A percentile compares a stretch with the other conserved stretches of the same genome.
Evolutionary conservation across 257 asterid genomes (phyloP).

Genomic region (Ocimum tenuiflorum): DNA sequence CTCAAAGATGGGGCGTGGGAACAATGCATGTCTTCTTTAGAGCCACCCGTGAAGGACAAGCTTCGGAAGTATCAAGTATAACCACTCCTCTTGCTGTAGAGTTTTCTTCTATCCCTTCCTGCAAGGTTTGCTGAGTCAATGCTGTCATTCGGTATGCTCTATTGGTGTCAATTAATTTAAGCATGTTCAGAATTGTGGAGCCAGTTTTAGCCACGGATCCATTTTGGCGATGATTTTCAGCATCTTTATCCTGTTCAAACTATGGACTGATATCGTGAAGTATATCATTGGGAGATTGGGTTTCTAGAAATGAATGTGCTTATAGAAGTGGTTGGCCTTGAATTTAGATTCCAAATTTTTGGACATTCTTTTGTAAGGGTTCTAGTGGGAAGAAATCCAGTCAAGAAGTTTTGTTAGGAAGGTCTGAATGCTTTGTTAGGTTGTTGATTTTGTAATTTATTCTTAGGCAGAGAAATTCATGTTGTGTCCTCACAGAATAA

Average conservation of each 20-base stretch:
- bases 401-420: conserved; percentile 28
- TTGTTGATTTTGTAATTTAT: conserved; percentile 6
- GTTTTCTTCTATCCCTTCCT: not conserved
- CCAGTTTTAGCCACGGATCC: conserved; percentile 10
- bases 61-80: conserved; percentile 51
- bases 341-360: not conserved
- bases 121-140: conserved; percentile 10
- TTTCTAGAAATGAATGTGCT: not conserved
- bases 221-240: not conserved
- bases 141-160: conserved; percentile 13
- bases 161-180: not conserved
- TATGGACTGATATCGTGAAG: conserved; percentile 18
- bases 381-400: conserved; percentile 14
- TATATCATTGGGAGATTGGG: conserved; percentile 4
- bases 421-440: conserved; percentile 13
- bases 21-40: conserved; percentile 75
- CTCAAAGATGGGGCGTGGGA: conserved; percentile 83
- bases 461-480: conserved; percentile 15
- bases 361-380: conserved; percentile 17
- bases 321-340: not conserved
- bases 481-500: conserved; percentile 12
- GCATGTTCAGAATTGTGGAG: conserved; percentile 11
- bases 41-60: conserved; percentile 66
- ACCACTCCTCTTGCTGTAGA: not conserved
- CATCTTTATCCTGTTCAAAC: conserved; percentile 14